phyloP scores from a whole-genome alignment of 106 monocot species.

The Cymbidium sinense region DNA sequence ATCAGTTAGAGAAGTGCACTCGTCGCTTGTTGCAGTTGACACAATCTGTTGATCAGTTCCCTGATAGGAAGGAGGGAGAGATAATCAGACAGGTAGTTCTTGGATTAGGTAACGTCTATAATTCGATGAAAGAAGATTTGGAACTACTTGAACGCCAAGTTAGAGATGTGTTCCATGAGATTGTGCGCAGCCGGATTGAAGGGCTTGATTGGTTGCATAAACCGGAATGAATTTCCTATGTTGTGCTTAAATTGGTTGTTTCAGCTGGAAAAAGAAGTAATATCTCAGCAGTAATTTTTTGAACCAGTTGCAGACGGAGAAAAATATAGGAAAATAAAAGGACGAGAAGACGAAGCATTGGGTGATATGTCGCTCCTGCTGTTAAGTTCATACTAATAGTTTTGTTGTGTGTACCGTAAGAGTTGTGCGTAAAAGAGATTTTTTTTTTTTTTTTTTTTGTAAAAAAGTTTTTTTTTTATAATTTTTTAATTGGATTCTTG shows the following conservation, averaged over 20 bases:
- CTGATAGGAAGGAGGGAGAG: conserved; percentile 39
- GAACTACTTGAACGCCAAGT: conserved; percentile 53
- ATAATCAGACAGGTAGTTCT: conserved; percentile 21
- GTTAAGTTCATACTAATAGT: neutral
- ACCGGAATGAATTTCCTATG: conserved; percentile 20
- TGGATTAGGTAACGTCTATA: conserved; percentile 28
- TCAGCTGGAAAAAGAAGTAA: no score
- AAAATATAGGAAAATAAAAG: no score
- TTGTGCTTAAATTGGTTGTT: neutral
- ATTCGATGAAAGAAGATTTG: conserved; percentile 37
- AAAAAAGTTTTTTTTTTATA: neutral
- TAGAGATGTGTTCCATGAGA: conserved; percentile 67
- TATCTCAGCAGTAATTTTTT: no score
- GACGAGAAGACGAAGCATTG: neutral
- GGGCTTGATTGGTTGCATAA: conserved; percentile 46
- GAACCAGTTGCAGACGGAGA: no score
- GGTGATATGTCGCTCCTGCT: neutral
- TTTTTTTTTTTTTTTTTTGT: neutral
- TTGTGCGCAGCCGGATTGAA: conserved; percentile 51
- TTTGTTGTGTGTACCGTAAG: neutral
- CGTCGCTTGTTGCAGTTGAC: conserved; percentile 32
- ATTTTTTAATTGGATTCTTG: neutral
- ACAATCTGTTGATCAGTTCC: conserved; percentile 27
- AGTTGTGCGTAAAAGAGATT: neutral
- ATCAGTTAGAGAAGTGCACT: conserved; percentile 38